phyloP scores from a whole-genome alignment of 768 basidiomycete species.

The Hypholoma fasciculare region DNA sequence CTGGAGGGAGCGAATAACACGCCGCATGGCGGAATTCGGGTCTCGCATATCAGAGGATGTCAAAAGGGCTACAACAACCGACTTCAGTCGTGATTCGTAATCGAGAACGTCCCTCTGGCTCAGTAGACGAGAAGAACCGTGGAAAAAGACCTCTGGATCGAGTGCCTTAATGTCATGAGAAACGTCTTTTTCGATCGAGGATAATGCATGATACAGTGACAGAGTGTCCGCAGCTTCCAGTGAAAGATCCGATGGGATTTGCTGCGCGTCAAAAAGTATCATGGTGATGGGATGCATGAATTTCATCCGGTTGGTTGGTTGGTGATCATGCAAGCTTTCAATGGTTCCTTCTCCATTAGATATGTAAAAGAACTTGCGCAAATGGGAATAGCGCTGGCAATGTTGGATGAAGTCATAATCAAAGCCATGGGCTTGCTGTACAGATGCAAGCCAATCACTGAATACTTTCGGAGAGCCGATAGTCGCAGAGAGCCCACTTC shows the following conservation, averaged over 20 bases:
- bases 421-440: conserved; percentile 60
- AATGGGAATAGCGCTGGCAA: conserved; percentile 70
- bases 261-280: conserved; percentile 50
- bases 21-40: conserved; percentile 28
- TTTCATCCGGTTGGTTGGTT: conserved; percentile 39
- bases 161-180: conserved; percentile 29
- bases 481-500: conserved; percentile 70
- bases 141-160: conserved; percentile 48
- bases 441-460: conserved; percentile 62
- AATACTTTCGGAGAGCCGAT: conserved; percentile 66
- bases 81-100: conserved; percentile 59
- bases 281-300: conserved; percentile 66
- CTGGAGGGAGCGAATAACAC: conserved; percentile 39
- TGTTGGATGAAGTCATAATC: conserved; percentile 61
- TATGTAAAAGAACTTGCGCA: conserved; percentile 66
- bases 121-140: conserved; percentile 32
- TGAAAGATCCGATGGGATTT: conserved; percentile 61
- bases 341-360: conserved; percentile 28
- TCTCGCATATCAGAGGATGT: conserved; percentile 34
- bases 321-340: conserved; percentile 35
- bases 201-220: conserved; percentile 48
- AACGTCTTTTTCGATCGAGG: conserved; percentile 5
- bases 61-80: conserved; percentile 36
- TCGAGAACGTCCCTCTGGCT: conserved; percentile 59
- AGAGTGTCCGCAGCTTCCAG: conserved; percentile 62